Conservation (phyloP, 192 early-diverging fungal species). For the Coemansia sp. region DNA sequence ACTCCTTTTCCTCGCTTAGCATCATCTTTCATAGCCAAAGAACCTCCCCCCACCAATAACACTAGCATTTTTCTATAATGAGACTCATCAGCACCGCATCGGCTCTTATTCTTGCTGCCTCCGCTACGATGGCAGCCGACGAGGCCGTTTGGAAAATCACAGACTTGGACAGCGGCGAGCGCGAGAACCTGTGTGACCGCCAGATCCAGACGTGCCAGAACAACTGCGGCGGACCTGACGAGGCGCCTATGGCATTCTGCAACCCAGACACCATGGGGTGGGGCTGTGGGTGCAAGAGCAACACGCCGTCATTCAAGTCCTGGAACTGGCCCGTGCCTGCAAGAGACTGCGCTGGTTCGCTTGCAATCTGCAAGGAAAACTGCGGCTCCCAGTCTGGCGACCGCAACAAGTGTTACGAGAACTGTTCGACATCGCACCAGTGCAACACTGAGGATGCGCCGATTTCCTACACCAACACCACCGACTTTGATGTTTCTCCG, state of each 20-base stretch:
- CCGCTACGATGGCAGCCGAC: slow-evolving; percentile 17
- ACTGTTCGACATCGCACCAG: slow-evolving; percentile 41
- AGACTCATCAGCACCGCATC: slow-evolving; percentile 17
- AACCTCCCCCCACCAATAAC: background rate
- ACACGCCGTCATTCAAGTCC: slow-evolving; percentile 46
- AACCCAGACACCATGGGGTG: slow-evolving; percentile 58
- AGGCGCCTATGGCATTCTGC: slow-evolving; percentile 57
- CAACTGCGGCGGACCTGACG: slow-evolving; percentile 51
- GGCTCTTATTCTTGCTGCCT: slow-evolving; percentile 23
- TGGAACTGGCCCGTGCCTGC: slow-evolving; percentile 56
- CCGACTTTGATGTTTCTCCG: slow-evolving; percentile 14
- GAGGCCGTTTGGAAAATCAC: slow-evolving; percentile 47
- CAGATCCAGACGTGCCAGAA: slow-evolving; percentile 53
- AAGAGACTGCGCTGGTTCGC: slow-evolving; percentile 49
- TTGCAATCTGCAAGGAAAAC: slow-evolving; percentile 32
- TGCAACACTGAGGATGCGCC: slow-evolving; percentile 55
- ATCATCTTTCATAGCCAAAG: background rate
- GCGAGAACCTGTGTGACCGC: slow-evolving; percentile 41
- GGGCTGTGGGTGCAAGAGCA: slow-evolving; percentile 55
- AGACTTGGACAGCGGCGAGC: slow-evolving; percentile 24
- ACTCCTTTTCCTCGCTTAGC: background rate
- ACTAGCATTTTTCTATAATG: slow-evolving; percentile 14
- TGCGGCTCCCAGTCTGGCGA: slow-evolving; percentile 23
- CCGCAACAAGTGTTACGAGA: slow-evolving; percentile 33
- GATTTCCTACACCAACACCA: slow-evolving; percentile 43